phyloP scores from a whole-genome alignment of 1,284 basidiomycete species.

The Ganoderma meredithae region DNA sequence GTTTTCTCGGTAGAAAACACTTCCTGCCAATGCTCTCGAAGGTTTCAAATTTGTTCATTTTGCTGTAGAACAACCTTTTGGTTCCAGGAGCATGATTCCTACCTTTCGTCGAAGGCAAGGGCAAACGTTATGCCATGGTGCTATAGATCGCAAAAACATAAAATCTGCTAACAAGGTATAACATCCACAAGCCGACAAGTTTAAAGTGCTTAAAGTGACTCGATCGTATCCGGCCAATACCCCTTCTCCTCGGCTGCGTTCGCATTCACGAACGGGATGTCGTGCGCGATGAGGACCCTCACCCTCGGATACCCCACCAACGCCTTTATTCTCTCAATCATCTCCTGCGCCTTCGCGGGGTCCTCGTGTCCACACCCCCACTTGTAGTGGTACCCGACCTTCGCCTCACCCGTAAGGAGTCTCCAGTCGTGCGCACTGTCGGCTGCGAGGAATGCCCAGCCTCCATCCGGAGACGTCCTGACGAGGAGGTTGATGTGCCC shows the following conservation, averaged over 20 bases:
- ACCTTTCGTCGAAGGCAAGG: no score
- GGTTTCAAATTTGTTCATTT: background rate
- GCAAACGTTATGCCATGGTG: no score
- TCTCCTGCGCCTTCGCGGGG: slow-evolving; percentile 49
- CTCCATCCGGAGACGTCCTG: slow-evolving; percentile 60
- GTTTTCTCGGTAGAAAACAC: no score
- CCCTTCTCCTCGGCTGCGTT: slow-evolving; percentile 49
- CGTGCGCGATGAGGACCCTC: slow-evolving; percentile 59
- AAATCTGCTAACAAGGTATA: no score
- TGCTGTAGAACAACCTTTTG: no score
- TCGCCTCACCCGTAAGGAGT: slow-evolving; percentile 54
- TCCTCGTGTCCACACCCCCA: slow-evolving; percentile 52
- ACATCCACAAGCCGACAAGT: background rate
- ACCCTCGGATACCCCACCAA: slow-evolving; percentile 48
- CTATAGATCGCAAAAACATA: no score
- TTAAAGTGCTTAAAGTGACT: background rate
- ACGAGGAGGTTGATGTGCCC: slow-evolving; percentile 62
- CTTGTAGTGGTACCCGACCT: slow-evolving; percentile 43
- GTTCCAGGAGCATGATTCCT: no score
- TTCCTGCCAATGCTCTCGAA: no score
- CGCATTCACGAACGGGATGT: slow-evolving; percentile 48
- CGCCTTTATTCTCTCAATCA: slow-evolving; percentile 49
- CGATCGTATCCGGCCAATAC: slow-evolving; percentile 50
- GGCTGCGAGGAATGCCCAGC: slow-evolving; percentile 63
- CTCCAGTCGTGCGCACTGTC: slow-evolving; percentile 64